Base-by-base conservation (phyloP, 805 yeast genomes). In the Blastobotrys chiropterorum region DNA sequence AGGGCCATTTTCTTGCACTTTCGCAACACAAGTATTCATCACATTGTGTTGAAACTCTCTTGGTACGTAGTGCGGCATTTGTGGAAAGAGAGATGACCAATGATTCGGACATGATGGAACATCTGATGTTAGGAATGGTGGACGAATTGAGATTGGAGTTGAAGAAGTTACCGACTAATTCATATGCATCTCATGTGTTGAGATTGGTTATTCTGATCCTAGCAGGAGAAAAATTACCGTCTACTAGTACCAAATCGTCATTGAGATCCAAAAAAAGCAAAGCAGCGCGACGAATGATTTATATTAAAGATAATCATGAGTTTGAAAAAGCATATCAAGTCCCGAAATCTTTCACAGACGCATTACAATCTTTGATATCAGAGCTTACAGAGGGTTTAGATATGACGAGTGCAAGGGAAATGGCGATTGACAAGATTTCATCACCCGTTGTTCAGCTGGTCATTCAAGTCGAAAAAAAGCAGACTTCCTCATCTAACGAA, bases 11-110 rank as follows among this genome's bases (percentile, higher is more conserved):
- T 59, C 80, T 77, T n/a, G 80, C 83, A 17, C 73, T 90, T 57
- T 79, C 94, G 2, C 82, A 82, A 59, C 97, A 94, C 62, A 90
- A 90, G 65, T 92, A 89, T 64, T 82, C 97, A 1, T 90, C 97
- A 0, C 99, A 94, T 67, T 95, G 95, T 55, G 73, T 90, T 50
- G 98, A 92, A 67, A 87, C 98, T 0, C 73, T 90, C 38, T 67
- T 92, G 26, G 86, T 85, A 30, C 75, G 92, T 65, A 67, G 81
- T 49, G 92, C 96, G 2, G 80, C 86, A 0, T 65, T 85, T 50
- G 75, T 86, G 13, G 96, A 87, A 64, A 80, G 81, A 58, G 96
- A 89, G 64, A 62, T 87, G 26, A 67, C 83, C 47, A 72, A 72
- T 2, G 73, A 65, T 39, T 76, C 66, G 3, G 68, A 64, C 49